Base-by-base conservation (phyloP, 441 rosid genomes). In the Corymbia citriodora region DNA sequence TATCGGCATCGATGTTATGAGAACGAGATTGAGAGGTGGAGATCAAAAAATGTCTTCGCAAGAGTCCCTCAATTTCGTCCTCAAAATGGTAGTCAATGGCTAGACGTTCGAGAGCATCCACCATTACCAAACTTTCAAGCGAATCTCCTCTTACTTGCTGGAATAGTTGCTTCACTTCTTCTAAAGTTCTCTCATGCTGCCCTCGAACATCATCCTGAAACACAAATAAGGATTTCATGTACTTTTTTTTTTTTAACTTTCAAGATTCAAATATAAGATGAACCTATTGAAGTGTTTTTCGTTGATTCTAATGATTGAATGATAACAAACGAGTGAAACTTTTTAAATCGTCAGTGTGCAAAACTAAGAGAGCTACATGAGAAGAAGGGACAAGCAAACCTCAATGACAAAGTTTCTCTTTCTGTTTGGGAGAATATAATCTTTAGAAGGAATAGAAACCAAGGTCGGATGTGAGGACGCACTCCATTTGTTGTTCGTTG, bases 41-140 rank as follows among this genome's bases (percentile, higher is more conserved):
- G 45, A 87, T 12, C 33, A 53, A 52, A 89, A 89, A 93, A 9
- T 92, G 91, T 14, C 52, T 91, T 11, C 65, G 83, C 54, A 96
- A 92, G 88, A 93, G 88, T 72, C 85, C 87, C 45, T 91, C 91
- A 79, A 94, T 96, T 90, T 97, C 97, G 27, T 92, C 88, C 48
- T 91, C 92, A 54, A 95, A 94, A 90, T 88, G 93, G 89, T 94
- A 68, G 36, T 93, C 96, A 79, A 95, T 92, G 81, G 95, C 95
- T 48, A 95, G 93, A 50, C 94, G 93, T 91, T 96, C 97, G 87
- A 94, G 90, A 33, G 92, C 90, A 90, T 97, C 95, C 83, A 94
- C 91, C 94, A 95, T 92, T 31, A 68, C 89, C 89, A 96, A 83
- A 59, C 92, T 89, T 90, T 94, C 89, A 0, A 88, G n/a, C 40